phyloP scores from a whole-genome alignment of 2,329 filamentous ascomycete genomes.

The Arthrobotrys entomopaga region DNA sequence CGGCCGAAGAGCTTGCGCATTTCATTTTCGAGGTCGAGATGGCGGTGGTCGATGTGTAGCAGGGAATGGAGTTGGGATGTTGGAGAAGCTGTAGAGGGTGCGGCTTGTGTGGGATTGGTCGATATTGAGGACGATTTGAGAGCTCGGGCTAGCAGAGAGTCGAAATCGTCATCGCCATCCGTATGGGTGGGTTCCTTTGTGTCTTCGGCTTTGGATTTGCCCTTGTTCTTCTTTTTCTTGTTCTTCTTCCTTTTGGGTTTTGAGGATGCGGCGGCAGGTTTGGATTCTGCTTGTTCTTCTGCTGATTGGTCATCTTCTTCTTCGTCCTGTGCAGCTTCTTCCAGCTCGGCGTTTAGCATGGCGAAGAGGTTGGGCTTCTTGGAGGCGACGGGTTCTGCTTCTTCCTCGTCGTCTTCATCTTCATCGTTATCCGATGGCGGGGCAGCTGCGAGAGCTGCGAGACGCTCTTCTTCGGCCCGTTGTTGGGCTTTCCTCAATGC shows the following conservation, averaged over 20 bases:
- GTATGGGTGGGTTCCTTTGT: constrained; percentile 5
- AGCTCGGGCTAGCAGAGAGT: constrained; percentile 69
- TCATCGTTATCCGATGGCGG: constrained; percentile 23
- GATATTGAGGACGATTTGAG: constrained; percentile 65
- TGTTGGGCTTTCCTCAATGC: constrained; percentile 72
- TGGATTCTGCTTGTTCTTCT: constrained; percentile 60
- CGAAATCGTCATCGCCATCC: constrained; percentile 71
- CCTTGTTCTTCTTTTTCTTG: constrained; percentile 69
- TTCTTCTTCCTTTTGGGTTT: constrained; percentile 73
- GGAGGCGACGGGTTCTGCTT: constrained; percentile 59
- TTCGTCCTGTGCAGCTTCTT: constrained; percentile 62
- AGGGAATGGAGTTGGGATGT: constrained; percentile 65
- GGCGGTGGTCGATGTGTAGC: constrained; percentile 73
- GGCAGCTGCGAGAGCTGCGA: constrained; percentile 62
- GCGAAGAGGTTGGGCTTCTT: constrained; percentile 68
- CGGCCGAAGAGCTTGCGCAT: constrained; percentile 81
- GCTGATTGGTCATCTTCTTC: constrained; percentile 62
- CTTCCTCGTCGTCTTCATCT: constrained; percentile 59
- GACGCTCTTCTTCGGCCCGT: constrained; percentile 70
- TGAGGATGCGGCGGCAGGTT: constrained; percentile 65
- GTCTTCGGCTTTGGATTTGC: constrained; percentile 60
- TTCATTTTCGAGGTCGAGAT: constrained; percentile 87
- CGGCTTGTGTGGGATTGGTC: constrained; percentile 51
- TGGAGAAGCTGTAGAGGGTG: constrained; percentile 42
- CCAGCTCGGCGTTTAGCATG: constrained; percentile 65